Evolutionary conservation across 208 protist genomes (phyloP).

Genomic region (Trypanosoma conorhini): DNA sequence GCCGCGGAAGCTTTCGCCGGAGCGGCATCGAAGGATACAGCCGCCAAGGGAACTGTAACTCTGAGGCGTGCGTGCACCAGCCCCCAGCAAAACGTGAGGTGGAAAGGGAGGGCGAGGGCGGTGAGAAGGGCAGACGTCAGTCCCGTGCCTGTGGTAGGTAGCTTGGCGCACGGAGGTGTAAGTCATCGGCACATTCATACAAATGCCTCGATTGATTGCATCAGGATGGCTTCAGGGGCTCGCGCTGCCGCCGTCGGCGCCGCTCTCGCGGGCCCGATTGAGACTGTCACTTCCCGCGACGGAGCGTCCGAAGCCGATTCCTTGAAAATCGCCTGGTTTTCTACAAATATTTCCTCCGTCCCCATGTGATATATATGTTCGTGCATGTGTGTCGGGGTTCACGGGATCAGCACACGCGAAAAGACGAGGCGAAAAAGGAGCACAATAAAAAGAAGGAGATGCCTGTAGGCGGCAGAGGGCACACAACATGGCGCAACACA

Average conservation of each 20-base stretch:
- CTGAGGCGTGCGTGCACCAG: slow-evolving; percentile 14
- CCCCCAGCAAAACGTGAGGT: too few species aligned
- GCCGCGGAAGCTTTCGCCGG: slow-evolving; percentile 14
- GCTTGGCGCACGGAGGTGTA: slow-evolving; percentile 30
- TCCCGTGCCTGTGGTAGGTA: slow-evolving; percentile 32
- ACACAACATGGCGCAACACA: too few species aligned
- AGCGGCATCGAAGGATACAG: slow-evolving; percentile 38
- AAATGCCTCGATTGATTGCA: slow-evolving; percentile 29
- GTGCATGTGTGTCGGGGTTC: neutral
- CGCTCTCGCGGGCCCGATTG: slow-evolving; percentile 17
- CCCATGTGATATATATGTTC: too few species aligned
- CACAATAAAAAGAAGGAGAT: too few species aligned
- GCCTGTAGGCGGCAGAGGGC: too few species aligned
- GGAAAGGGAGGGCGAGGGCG: neutral
- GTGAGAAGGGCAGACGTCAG: slow-evolving; percentile 8
- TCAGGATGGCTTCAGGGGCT: neutral
- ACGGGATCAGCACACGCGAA: too few species aligned
- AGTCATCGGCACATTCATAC: slow-evolving; percentile 26
- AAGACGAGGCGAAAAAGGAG: too few species aligned
- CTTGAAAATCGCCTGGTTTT: neutral
- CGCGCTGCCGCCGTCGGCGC: slow-evolving; percentile 2
- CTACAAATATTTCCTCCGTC: neutral
- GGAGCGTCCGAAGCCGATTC: neutral
- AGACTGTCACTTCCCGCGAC: slow-evolving; percentile 11
- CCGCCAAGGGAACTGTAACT: slow-evolving; percentile 37